Conservation (phyloP, 1,139 yeast species). For the Suhomyces terraborum region DNA sequence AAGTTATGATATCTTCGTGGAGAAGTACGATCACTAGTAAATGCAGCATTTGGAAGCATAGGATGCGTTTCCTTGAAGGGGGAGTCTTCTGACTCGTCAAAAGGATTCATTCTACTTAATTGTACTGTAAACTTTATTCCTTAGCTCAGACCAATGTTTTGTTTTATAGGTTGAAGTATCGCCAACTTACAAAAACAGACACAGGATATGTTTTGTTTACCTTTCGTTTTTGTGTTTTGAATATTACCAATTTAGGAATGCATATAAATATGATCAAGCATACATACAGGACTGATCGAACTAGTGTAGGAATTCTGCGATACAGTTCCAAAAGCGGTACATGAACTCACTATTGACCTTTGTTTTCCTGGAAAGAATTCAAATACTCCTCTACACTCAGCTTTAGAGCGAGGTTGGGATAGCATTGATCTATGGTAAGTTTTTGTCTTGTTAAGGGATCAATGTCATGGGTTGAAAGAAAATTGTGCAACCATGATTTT, state of each 20-base stretch:
- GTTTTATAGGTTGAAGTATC: neutral
- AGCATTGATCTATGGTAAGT: constrained; percentile 22
- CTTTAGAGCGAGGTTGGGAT: constrained; percentile 22
- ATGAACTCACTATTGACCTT: neutral
- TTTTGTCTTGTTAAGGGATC: constrained; percentile 40
- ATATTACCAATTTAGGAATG: neutral
- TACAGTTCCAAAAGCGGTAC: neutral
- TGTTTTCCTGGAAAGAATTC: neutral
- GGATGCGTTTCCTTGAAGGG: constrained; percentile 39
- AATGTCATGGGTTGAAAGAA: constrained; percentile 33
- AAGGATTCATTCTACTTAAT: constrained; percentile 33
- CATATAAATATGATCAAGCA: neutral
- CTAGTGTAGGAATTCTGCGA: too few species aligned
- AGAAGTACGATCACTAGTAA: constrained; percentile 41
- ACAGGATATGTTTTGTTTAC: neutral
- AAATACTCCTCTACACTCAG: constrained; percentile 17
- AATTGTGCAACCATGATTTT: constrained; percentile 40
- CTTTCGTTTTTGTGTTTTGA: neutral
- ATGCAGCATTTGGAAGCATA: constrained; percentile 43
- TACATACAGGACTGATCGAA: neutral
- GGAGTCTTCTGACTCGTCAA: constrained; percentile 34
- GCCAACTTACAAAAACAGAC: neutral
- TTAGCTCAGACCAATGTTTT: too few species aligned
- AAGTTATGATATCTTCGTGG: constrained; percentile 40
- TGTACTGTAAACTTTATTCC: too few species aligned